phyloP scores from a whole-genome alignment of 257 asterid species.

The Ilex asprella region DNA sequence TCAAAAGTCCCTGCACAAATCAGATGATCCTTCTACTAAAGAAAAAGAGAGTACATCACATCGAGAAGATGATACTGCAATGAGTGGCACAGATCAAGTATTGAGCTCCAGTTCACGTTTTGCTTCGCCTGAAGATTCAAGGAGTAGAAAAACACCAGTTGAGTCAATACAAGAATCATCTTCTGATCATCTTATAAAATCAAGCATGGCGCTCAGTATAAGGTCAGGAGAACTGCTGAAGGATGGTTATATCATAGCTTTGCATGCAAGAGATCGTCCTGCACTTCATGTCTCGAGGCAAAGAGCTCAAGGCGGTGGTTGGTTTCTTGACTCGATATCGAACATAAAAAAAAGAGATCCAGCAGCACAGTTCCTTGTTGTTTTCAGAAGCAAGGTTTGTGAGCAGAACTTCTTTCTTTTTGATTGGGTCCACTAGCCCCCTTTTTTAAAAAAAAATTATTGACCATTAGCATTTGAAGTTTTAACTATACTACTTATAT shows the following conservation, averaged over 20 bases:
- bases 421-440: background rate
- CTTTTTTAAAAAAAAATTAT: no score
- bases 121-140: constrained; percentile 86
- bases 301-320: constrained; percentile 93
- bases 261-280: constrained; percentile 69
- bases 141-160: constrained; percentile 56
- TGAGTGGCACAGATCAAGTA: constrained; percentile 90
- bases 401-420: constrained; percentile 2
- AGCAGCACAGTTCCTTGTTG: constrained; percentile 95
- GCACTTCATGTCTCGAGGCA: constrained; percentile 85
- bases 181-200: constrained; percentile 40
- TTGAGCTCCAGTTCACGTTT: constrained; percentile 83
- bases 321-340: constrained; percentile 90
- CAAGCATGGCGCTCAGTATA: constrained; percentile 41
- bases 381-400: constrained; percentile 76
- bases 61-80: constrained; percentile 78
- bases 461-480: background rate
- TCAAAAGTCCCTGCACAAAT: constrained; percentile 79
- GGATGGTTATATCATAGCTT: constrained; percentile 84
- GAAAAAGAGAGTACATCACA: constrained; percentile 76
- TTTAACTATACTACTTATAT: background rate
- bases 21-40: constrained; percentile 48
- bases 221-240: constrained; percentile 63
- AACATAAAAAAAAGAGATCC: constrained; percentile 93
- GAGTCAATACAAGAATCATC: constrained; percentile 55